Base-by-base conservation (phyloP, 2,329 filamentous ascomycete species). In the Botrytis hyacinthi region DNA sequence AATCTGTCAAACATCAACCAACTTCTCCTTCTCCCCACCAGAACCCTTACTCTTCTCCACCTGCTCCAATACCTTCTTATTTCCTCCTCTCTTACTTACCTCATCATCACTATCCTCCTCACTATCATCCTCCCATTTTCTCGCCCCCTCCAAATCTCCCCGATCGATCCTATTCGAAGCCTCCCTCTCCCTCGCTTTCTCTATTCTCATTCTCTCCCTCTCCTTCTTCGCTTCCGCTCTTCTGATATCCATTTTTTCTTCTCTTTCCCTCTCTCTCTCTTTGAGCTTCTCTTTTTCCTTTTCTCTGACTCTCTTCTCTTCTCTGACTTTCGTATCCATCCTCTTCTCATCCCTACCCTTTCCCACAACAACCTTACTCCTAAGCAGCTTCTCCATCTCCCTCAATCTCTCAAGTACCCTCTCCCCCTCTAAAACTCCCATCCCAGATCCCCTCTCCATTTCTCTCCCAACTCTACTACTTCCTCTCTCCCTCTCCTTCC, bases 101-200 rank as follows among this genome's bases (percentile, higher is more conserved):
- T 57, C 67, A 18, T 60, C 63, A 22, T 35, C 73, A 48, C 44
- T 74, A 1, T 20, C 10, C 12, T 42, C 65, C 4, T 20, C 65
- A 69, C 72, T 75, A 73, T 78, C 78, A 59, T 79, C 78, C 70
- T 79, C 79, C 79, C 79, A 80, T 59, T 66, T 69, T 72, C 73
- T 76, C n/a, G 75, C 73, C 51, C 74, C 76, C 51, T 75, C 77
- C 18, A 60, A 72, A 26, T 70, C 73, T 68, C 76, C 74, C 35
- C 74, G 74, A 65, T 79, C 77, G 65, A 78, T 72, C 32, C 37
- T 63, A 2, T 35, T n/a, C 16, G 22, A 37, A 62, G 18, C 57
- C 32, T 63, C 69, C 26, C 48, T 71, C 4, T 63, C 69, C 57
- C 57, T 71, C 14, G 26, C 22, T 5, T 29, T 71, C 32, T 68